Evolutionary conservation across 169 alveolate genomes (phyloP), one percentile per base, ranked within the genome.

Genomic region (Plasmodium billcollinsi): DNA sequence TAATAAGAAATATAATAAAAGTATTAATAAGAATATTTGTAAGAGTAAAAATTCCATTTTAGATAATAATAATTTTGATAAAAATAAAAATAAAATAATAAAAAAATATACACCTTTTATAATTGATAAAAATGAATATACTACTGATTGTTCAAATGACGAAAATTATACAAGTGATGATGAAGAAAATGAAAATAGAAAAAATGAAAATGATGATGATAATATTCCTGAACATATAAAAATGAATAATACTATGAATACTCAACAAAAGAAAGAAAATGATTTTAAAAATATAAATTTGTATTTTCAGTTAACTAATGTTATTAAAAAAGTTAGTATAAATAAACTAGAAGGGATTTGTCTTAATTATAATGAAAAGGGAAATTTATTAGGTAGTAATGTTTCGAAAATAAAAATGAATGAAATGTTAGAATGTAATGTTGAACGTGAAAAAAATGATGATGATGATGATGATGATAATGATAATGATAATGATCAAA

Each of bases 221-320:
- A 78, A 70, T 43, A 62, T 45, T 6, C 14, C 20, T 2, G 83
- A 80, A 52, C 21, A 21, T 62, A n/a, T 39, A 52, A 56, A 56
- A 56, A 21, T 56, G 9, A 56, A 56, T 56, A 56, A 11, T 61
- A 18, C 6, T 18, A 33, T 33, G 45, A 33, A 33, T 33, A 5
- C 5, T 26, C 20, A 43, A 20, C 73, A 54, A 56, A 56, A 11
- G 45, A 67, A 58, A 62, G 73, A 67, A 21, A 29, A 69, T 26
- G 63, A n/a, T 56, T 3, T 15, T n/a, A 80, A 69, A 39, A 39
- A 74, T 49, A 80, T 80, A 54, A 80, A 69, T 62, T 18, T 80
- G 20, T 80, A 80, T 61, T 80, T 80, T 65, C 52, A 80, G 21
- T 20, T 69, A 69, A 69, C 29, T 18, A 65, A 56, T 80, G 26